Evolutionary conservation across 306 rosid species (phyloP).

Genomic region (Boehmeria nivea): DNA sequence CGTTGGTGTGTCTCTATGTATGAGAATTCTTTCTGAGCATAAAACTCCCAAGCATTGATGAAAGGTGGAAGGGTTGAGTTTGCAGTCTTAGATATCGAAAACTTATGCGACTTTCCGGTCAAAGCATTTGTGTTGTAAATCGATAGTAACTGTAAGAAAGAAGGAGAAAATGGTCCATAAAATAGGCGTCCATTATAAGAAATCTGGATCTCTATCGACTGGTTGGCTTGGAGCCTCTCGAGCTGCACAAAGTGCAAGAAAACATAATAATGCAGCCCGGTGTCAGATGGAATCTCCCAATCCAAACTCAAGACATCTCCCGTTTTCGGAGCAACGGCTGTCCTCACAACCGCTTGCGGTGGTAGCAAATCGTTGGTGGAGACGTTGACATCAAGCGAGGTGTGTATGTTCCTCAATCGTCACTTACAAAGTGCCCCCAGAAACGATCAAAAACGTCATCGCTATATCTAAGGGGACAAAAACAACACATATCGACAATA

Average conservation of each 20-base stretch:
- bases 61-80: too few relatives aligned
- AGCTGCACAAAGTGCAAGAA: slow-evolving; percentile 36
- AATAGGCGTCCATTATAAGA: not conserved
- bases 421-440: not conserved
- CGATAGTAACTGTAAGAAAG: too few relatives aligned
- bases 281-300: not conserved
- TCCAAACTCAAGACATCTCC: not conserved
- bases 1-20: too few relatives aligned
- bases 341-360: not conserved
- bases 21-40: too few relatives aligned
- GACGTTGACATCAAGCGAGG: not conserved
- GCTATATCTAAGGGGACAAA: not conserved
- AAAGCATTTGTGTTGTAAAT: too few relatives aligned
- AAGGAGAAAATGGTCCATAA: slow-evolving; percentile 4
- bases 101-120: too few relatives aligned
- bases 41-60: too few relatives aligned
- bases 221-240: slow-evolving; percentile 2
- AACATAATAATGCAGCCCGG: not conserved
- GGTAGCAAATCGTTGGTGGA: not conserved
- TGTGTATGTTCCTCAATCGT: not conserved
- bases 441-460: not conserved
- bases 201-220: slow-evolving; percentile 19
- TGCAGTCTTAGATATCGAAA: too few relatives aligned
- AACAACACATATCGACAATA: too few relatives aligned
- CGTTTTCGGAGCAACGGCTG: not conserved